These are phyloP conservation scores for Davidsoniella eucalypti DNA, from an alignment of 2,329 filamentous ascomycete species.

Conservation along the genomic window DNA sequence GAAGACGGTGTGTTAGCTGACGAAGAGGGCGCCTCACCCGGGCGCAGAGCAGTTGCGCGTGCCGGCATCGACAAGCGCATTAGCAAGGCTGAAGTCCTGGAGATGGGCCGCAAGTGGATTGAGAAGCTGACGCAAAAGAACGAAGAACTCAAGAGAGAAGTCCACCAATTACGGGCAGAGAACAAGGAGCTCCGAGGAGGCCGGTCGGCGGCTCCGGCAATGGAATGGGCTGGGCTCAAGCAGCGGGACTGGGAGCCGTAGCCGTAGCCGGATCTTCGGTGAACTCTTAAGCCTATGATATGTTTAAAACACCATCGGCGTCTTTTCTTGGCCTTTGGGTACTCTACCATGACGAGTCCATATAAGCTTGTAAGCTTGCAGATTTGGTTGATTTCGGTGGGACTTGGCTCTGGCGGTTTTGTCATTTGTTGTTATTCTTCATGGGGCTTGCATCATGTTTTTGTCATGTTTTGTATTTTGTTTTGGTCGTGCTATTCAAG, in stretches of 20 bases:
- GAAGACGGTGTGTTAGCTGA: slow-evolving; percentile 16
- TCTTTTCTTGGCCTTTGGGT: too few species aligned
- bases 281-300: too few species aligned
- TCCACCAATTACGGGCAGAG: slow-evolving; percentile 1
- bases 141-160: not conserved
- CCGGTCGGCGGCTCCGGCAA: not conserved
- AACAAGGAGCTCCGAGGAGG: slow-evolving; percentile 3
- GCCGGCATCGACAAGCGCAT: slow-evolving; percentile 17
- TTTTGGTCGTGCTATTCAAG: not conserved
- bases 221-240: not conserved
- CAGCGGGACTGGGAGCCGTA: slow-evolving; percentile 2
- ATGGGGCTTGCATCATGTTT: too few species aligned
- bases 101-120: slow-evolving; percentile 28
- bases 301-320: too few species aligned
- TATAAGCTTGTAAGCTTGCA: too few species aligned
- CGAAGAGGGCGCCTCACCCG: slow-evolving; percentile 17
- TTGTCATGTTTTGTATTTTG: too few species aligned
- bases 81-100: slow-evolving; percentile 30
- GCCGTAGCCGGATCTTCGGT: too few species aligned
- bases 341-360: too few species aligned
- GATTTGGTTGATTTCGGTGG: not conserved
- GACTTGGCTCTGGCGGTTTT: not conserved
- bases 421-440: not conserved
- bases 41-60: slow-evolving; percentile 15
- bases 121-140: slow-evolving; percentile 23